Evolutionary conservation across 345 rosid genomes (phyloP), one percentile per base, ranked within the genome.

Genomic region (thale cress (Arabidopsis thaliana)): DNA sequence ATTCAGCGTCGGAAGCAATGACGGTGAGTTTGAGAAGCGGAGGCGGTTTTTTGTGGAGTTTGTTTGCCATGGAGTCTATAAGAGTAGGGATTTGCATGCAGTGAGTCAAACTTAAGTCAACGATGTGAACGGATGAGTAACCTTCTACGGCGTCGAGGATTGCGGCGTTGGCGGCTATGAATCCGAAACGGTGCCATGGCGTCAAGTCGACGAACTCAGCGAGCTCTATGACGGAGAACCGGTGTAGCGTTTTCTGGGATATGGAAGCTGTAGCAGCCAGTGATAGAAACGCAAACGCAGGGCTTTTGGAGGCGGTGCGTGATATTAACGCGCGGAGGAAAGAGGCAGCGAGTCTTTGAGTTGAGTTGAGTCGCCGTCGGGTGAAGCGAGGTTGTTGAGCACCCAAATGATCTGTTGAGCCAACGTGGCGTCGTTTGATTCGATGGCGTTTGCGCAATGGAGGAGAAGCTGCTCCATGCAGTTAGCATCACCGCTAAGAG

Each of bases 31-130:
- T 94, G 16, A 94, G 56, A 65, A 89, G 16, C 2, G 96, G 94
- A 6, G 85, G 87, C 2, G 69, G 80, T 52, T 87, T 91, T 11
- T 71, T 59, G 28, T 38, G 12, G 34, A 82, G 81, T 13, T 91
- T 81, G 57, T 60, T 85, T 4, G 95, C 82, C 7, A 94, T 76
- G 10, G 96, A 88, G 53, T 91, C 97, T 25, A 94, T 80, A 2
- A 91, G 88, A 8, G 95, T 94, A 42, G 97, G 98, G 66, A 94
- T 90, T 80, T 94, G 98, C 98, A 94, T 94, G 89, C 96, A 94
- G 63, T 91, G 95, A 3, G 91, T 91, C 49, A 81, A 80, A 84
- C 95, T 88, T 20, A 94, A 72, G 77, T 94, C 98, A 16, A 94
- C 93, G 51, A 94, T 89, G 69, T 91, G 98, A 28, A 94, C 74